phyloP scores from a whole-genome alignment of 2,329 filamentous ascomycete genomes.

The Fusarium sp. region DNA sequence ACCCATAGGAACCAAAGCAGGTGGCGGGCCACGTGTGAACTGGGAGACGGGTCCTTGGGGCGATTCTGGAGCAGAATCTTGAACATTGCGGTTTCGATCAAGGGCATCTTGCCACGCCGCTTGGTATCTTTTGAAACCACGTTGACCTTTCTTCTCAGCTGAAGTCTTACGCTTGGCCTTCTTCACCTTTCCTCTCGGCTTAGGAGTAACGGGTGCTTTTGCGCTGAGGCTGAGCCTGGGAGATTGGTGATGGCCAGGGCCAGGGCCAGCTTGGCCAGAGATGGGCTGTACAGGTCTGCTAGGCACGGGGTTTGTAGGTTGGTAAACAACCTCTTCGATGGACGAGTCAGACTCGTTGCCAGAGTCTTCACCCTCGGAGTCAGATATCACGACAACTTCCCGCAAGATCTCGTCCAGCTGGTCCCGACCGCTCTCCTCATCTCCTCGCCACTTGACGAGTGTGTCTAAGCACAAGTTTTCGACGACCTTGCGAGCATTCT shows the following conservation, averaged over 20 bases:
- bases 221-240: conserved; percentile 29
- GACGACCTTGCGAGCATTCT: conserved; percentile 71
- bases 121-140: conserved; percentile 62
- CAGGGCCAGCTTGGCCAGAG: conserved; percentile 28
- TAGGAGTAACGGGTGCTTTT: conserved; percentile 34
- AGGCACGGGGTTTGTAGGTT: conserved; percentile 13
- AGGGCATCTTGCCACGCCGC: conserved; percentile 59
- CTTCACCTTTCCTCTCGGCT: conserved; percentile 41
- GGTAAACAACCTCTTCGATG: conserved; percentile 42
- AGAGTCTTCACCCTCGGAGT: conserved; percentile 63
- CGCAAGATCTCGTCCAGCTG: conserved; percentile 75
- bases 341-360: conserved; percentile 55
- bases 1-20: conserved; percentile 18
- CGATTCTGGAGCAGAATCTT: conserved; percentile 20
- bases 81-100: conserved; percentile 44
- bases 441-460: conserved; percentile 78
- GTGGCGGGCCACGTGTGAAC: conserved; percentile 27
- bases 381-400: conserved; percentile 75
- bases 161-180: conserved; percentile 48
- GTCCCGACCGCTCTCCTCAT: conserved; percentile 76
- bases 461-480: conserved; percentile 72
- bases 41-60: conserved; percentile 22
- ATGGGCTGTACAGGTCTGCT: conserved; percentile 24
- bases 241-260: conserved; percentile 36
- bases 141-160: conserved; percentile 54